Percentiles rank a stretch among this genome's conserved stretches.
phyloP scores from a whole-genome alignment of 1,139 yeast species.

The Citeromyces hawaiiensis region DNA sequence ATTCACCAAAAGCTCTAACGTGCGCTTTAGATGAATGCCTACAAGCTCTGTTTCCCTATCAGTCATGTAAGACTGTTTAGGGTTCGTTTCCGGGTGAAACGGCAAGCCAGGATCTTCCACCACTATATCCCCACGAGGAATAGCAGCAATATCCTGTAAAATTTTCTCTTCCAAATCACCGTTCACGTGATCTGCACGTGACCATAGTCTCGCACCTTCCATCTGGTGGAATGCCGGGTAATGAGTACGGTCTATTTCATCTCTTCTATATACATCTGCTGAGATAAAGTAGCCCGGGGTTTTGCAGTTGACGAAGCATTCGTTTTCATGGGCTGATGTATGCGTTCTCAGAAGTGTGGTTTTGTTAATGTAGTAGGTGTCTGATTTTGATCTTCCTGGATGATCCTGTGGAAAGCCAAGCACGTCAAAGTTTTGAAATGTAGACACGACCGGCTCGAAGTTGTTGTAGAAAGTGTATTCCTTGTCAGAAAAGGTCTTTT shows the following conservation, averaged over 20 bases:
- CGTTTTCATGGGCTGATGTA: conserved; percentile 92
- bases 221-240: conserved; percentile 96
- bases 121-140: conserved; percentile 56
- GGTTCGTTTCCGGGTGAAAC: conserved; percentile 44
- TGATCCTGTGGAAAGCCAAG: conserved; percentile 87
- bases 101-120: conserved; percentile 67
- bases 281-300: conserved; percentile 88
- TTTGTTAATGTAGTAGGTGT: conserved; percentile 79
- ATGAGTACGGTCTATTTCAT: conserved; percentile 90
- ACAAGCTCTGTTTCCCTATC: conserved; percentile 56
- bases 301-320: conserved; percentile 51
- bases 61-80: conserved; percentile 69
- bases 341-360: conserved; percentile 72
- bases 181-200: conserved; percentile 23
- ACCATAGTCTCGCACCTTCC: conserved; percentile 94
- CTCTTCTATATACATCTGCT: conserved; percentile 94
- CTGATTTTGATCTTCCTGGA: conserved; percentile 87
- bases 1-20: conserved; percentile 71
- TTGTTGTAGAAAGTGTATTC: conserved; percentile 76
- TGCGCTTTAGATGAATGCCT: conserved; percentile 69
- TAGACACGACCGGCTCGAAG: conserved; percentile 75
- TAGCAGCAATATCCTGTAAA: conserved; percentile 43
- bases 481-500: conserved; percentile 44
- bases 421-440: conserved; percentile 76
- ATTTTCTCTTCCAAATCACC: conserved; percentile 20